Base-by-base conservation (phyloP, 2,329 filamentous ascomycete species). In the Elsinoe fawcettii region DNA sequence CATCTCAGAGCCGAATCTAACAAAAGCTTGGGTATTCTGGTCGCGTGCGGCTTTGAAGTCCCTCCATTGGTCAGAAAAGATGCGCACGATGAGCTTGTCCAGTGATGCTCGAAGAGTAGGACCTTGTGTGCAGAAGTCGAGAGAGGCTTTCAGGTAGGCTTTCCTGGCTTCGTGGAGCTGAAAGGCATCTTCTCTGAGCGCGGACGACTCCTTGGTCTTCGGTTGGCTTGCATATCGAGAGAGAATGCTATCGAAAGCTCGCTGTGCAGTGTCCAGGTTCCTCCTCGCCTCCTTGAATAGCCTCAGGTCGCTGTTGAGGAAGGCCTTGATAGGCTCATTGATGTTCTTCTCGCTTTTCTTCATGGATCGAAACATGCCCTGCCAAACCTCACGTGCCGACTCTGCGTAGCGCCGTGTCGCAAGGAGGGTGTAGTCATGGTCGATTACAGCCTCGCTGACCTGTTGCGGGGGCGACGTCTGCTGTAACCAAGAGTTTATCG, bases 161-260 rank as follows among this genome's bases (percentile, higher is more conserved):
- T 93, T 95, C 59, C 92, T 83, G 22, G 89, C 88, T 75, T 97
- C 93, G 69, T 96, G 93, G 36, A 97, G 83, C 68, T 93, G 86
- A 66, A 99, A 99, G 0, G 93, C 93, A 72, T 99, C 93, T 71
- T 99, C 93, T 60, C 93, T 82, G 57, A 99, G 77, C 1, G 90
- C 83, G 0, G 90, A 96, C 0, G 92, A 83, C 71, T 99, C 93
- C 73, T 97, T 99, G 5, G 89, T 86, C 76, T 96, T 97, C 63
- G 85, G 87, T 71, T 96, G 90, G 2, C 81, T 78, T 4, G 90
- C 81, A 67, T 95, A 97, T 59, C 91, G 84, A 20, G 88, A 82
- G 58, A 96, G 80, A 2, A 88, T 83, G 56, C 81, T 80, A 69
- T 99, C 93, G 66, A 91, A 96, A 2, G 82, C 80, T 71, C 90